A percentile compares a stretch with the other conserved stretches of the same genome.
phyloP scores from a whole-genome alignment of 202 grass and related monocot species.

The Panicum hallii region DNA sequence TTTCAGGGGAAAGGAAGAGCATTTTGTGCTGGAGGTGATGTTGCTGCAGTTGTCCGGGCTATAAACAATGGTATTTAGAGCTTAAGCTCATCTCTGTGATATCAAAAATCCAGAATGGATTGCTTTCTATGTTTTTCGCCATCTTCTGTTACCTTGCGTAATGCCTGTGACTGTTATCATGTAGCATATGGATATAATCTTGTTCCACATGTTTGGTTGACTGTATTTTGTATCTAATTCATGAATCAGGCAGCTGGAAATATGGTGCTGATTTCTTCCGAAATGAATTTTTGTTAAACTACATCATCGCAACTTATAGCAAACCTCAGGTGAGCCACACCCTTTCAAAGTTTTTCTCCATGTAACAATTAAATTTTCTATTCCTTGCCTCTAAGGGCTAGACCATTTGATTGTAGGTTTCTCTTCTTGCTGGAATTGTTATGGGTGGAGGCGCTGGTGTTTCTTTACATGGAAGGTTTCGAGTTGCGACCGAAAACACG shows the following conservation, averaged over 20 bases:
- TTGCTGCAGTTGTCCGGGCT: constrained; percentile 61
- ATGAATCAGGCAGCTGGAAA: constrained; percentile 78
- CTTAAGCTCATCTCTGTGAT: not conserved
- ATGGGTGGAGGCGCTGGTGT: constrained; percentile 96
- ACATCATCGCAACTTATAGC: constrained; percentile 83
- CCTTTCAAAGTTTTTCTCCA: constrained; percentile 36
- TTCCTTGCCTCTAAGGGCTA: constrained; percentile 25
- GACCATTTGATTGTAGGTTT: constrained; percentile 65
- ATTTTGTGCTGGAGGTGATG: constrained; percentile 98
- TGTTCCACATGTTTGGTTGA: constrained; percentile 25
- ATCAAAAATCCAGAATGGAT: constrained; percentile 19
- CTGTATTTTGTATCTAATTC: constrained; percentile 25
- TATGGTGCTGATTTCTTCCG: constrained; percentile 77
- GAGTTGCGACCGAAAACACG: constrained; percentile 85
- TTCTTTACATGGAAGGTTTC: constrained; percentile 94
- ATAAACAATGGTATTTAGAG: constrained; percentile 68
- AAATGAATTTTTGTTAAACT: constrained; percentile 84
- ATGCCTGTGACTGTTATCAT: constrained; percentile 1
- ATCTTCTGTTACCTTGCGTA: constrained; percentile 20
- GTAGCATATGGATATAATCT: constrained; percentile 35
- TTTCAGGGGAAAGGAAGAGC: constrained; percentile 95
- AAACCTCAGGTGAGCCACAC: constrained; percentile 79
- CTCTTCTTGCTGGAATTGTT: constrained; percentile 86
- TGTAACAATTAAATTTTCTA: constrained; percentile 18
- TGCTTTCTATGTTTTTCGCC: constrained; percentile 18